These are phyloP conservation scores for Fusarium neocosmosporiellum DNA, from an alignment of 2,329 filamentous ascomycete species.

Conservation along the genomic window DNA sequence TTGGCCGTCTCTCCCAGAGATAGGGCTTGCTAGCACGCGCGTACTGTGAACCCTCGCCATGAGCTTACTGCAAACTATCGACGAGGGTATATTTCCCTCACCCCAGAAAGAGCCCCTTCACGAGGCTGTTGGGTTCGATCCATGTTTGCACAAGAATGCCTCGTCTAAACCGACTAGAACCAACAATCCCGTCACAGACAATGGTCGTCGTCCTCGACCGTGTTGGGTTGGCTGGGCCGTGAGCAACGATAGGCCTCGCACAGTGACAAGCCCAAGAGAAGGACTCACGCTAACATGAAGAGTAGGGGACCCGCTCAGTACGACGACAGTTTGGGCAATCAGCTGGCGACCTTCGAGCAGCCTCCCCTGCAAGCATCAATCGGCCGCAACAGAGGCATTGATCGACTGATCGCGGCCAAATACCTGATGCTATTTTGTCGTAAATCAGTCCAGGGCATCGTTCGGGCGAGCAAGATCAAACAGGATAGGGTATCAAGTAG, in stretches of 20 bases:
- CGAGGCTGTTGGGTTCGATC: not conserved
- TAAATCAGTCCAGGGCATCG: slow-evolving; percentile 24
- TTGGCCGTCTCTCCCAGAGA: slow-evolving; percentile 19
- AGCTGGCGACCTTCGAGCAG: slow-evolving; percentile 19
- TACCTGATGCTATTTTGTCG: slow-evolving; percentile 38
- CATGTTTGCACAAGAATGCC: not conserved
- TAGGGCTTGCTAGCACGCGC: slow-evolving; percentile 20
- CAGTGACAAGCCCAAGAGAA: slow-evolving; percentile 23
- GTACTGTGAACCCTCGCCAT: not conserved
- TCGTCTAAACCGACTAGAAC: slow-evolving; percentile 7
- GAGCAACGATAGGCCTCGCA: slow-evolving; percentile 24
- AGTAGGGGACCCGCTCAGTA: slow-evolving; percentile 37
- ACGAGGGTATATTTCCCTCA: not conserved
- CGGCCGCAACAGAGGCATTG: slow-evolving; percentile 34
- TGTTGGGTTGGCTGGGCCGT: slow-evolving; percentile 36
- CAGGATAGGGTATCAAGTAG: slow-evolving; percentile 24
- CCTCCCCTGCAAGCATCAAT: slow-evolving; percentile 32
- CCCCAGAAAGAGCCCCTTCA: no score
- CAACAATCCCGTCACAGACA: slow-evolving; percentile 14
- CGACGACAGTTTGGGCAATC: slow-evolving; percentile 35
- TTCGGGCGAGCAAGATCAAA: slow-evolving; percentile 17
- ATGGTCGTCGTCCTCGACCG: not conserved
- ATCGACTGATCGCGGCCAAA: slow-evolving; percentile 43
- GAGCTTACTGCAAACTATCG: not conserved
- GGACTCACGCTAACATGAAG: slow-evolving; percentile 34